A percentile compares a stretch with the other conserved stretches of the same genome.
phyloP scores from a whole-genome alignment of 1,284 basidiomycete species.

The Pseudozyma sp. region DNA sequence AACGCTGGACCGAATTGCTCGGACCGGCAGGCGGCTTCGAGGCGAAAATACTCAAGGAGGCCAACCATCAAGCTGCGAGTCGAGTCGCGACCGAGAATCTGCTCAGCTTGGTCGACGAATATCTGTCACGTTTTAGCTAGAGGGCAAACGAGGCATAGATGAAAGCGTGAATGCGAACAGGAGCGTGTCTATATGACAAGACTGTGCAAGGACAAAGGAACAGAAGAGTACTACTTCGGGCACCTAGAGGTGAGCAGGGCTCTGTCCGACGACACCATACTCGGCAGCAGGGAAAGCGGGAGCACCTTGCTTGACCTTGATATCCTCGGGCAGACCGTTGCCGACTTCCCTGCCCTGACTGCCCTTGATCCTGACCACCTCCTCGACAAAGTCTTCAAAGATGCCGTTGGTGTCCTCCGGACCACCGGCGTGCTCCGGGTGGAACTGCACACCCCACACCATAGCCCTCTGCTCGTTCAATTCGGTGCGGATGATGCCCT shows the following conservation, averaged over 20 bases:
- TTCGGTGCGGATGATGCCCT: conserved; percentile 63
- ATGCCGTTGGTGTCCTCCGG: conserved; percentile 67
- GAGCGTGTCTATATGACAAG: no score
- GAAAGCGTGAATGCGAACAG: not conserved
- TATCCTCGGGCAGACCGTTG: conserved; percentile 33
- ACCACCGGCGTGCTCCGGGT: conserved; percentile 67
- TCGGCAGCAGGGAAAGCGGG: conserved; percentile 42
- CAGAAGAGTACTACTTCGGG: not conserved
- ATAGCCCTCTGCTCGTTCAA: conserved; percentile 44
- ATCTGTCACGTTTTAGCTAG: conserved; percentile 22
- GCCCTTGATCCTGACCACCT: conserved; percentile 60
- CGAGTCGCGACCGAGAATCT: conserved; percentile 38
- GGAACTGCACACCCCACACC: conserved; percentile 68
- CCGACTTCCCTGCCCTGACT: conserved; percentile 36
- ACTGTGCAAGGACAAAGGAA: not conserved
- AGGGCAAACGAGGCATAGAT: no score
- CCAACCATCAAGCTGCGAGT: conserved; percentile 58
- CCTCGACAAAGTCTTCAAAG: conserved; percentile 66
- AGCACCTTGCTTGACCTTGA: conserved; percentile 30
- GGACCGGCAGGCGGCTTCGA: conserved; percentile 20
- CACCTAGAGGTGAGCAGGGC: conserved; percentile 32
- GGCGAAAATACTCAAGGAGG: conserved; percentile 40
- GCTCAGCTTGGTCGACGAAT: conserved; percentile 29
- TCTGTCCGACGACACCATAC: conserved; percentile 42
- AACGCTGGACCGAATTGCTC: conserved; percentile 43